These are phyloP conservation scores for Sporothrix euskadiensis DNA, from an alignment of 2,329 filamentous ascomycete species.

Conservation along the genomic window DNA sequence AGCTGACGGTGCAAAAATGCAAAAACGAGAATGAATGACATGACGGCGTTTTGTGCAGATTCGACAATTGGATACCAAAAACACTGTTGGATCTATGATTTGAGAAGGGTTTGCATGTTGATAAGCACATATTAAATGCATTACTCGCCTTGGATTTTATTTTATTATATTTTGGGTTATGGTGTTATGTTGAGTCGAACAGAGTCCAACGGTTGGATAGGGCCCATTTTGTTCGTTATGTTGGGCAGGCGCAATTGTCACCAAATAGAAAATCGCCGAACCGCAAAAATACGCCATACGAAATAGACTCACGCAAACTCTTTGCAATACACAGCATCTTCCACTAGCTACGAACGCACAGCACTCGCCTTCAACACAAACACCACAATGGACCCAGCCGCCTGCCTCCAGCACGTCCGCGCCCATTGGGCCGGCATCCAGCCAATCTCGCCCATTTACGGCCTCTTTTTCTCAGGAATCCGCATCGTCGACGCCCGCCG, in stretches of 20 bases:
- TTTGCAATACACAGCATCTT: neutral
- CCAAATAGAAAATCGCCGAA: neutral
- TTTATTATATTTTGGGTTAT: neutral
- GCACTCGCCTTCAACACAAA: neutral
- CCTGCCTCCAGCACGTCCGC: constrained; percentile 35
- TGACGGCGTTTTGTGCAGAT: neutral
- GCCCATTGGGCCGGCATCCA: constrained; percentile 43
- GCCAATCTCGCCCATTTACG: constrained; percentile 55
- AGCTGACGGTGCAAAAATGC: neutral
- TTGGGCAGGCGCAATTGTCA: constrained; percentile 2
- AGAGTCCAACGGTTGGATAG: neutral
- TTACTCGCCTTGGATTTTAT: neutral
- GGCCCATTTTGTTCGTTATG: neutral
- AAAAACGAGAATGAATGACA: neutral
- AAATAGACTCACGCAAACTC: neutral
- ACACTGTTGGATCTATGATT: neutral
- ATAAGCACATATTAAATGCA: neutral
- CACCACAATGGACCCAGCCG: neutral
- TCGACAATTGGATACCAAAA: neutral
- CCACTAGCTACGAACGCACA: neutral
- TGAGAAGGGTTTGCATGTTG: neutral
- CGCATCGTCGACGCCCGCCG: constrained; percentile 45
- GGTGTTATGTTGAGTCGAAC: neutral
- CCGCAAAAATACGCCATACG: neutral
- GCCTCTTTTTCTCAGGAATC: constrained; percentile 51